A percentile compares a stretch with the other conserved stretches of the same genome.
Conservation (phyloP, 345 rosid genomes). For the Draba incana region DNA sequence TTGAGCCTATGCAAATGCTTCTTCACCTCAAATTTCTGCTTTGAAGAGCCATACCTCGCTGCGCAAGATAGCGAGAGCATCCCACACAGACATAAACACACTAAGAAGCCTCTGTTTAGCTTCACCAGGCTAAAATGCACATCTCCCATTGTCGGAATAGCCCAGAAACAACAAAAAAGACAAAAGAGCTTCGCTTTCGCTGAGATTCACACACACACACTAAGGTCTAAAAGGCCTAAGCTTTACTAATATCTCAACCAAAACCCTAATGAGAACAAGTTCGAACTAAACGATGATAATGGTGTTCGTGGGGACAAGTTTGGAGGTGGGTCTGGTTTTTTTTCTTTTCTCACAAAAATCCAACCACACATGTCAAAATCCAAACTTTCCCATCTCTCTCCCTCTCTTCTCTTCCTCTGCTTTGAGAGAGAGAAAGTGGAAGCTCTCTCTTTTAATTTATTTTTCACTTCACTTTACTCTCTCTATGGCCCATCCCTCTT, state of each 20-base stretch:
- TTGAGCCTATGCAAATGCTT: constrained; percentile 87
- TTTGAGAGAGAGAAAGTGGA: constrained; percentile 28
- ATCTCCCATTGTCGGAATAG: constrained; percentile 41
- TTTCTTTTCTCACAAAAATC: constrained; percentile 42
- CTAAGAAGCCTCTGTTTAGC: constrained; percentile 32
- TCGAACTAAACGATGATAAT: constrained; percentile 25
- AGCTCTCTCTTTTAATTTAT: background rate
- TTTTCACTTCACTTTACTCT: constrained; percentile 16
- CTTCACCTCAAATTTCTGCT: constrained; percentile 67
- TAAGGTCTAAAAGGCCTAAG: constrained; percentile 19
- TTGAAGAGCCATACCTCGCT: constrained; percentile 62
- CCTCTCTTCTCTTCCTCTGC: constrained; percentile 22
- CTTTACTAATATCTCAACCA: background rate
- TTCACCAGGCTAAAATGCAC: constrained; percentile 41
- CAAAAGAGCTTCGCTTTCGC: constrained; percentile 8
- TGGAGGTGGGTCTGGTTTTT: constrained; percentile 46
- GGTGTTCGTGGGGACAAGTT: constrained; percentile 25
- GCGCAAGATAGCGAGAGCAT: constrained; percentile 51
- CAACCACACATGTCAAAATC: constrained; percentile 41
- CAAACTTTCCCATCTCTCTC: constrained; percentile 34
- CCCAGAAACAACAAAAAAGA: constrained; percentile 28
- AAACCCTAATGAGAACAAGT: constrained; percentile 20
- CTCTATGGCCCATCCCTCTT: constrained; percentile 7
- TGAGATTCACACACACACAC: constrained; percentile 39
- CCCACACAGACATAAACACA: constrained; percentile 54